Percentiles rank a stretch among this genome's conserved stretches.
phyloP scores from a whole-genome alignment of 768 basidiomycete genomes.

The Agrocybe praecox region DNA sequence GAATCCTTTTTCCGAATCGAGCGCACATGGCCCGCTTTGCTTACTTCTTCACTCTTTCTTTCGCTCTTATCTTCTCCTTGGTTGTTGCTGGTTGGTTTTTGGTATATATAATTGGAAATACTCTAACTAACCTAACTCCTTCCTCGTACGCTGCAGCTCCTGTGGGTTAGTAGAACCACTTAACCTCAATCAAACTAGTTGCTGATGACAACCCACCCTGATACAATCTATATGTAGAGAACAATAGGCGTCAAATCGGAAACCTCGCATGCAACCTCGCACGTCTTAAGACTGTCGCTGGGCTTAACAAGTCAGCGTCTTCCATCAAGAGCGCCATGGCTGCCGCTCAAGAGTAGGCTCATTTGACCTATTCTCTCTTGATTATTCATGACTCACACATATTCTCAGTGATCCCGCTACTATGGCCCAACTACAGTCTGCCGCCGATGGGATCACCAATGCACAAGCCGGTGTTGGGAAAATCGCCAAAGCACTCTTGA shows the following conservation, averaged over 20 bases:
- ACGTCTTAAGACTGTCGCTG: slow-evolving; percentile 14
- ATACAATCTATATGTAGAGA: neutral
- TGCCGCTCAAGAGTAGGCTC: slow-evolving; percentile 10
- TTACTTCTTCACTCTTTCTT: slow-evolving; percentile 8
- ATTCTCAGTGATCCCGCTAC: slow-evolving; percentile 9
- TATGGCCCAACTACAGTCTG: slow-evolving; percentile 11
- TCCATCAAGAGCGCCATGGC: slow-evolving; percentile 10
- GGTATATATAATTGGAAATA: neutral
- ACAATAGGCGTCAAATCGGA: slow-evolving; percentile 16
- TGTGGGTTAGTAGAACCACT: slow-evolving; percentile 1
- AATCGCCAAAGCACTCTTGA: slow-evolving; percentile 15
- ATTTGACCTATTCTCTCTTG: too few relatives aligned
- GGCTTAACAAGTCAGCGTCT: slow-evolving; percentile 10
- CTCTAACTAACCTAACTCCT: neutral
- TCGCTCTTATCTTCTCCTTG: slow-evolving; percentile 6
- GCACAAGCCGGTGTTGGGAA: slow-evolving; percentile 15
- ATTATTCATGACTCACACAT: too few relatives aligned
- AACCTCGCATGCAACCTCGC: slow-evolving; percentile 17
- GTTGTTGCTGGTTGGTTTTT: slow-evolving; percentile 5
- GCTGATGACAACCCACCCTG: neutral
- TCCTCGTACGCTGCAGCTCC: neutral
- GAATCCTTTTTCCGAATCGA: too few relatives aligned
- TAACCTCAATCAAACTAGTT: neutral
- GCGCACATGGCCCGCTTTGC: slow-evolving; percentile 10
- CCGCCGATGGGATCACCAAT: slow-evolving; percentile 10